Base-by-base conservation (phyloP, 108 stramenopile genomes). In the Fragilariopsis cylindrus region DNA sequence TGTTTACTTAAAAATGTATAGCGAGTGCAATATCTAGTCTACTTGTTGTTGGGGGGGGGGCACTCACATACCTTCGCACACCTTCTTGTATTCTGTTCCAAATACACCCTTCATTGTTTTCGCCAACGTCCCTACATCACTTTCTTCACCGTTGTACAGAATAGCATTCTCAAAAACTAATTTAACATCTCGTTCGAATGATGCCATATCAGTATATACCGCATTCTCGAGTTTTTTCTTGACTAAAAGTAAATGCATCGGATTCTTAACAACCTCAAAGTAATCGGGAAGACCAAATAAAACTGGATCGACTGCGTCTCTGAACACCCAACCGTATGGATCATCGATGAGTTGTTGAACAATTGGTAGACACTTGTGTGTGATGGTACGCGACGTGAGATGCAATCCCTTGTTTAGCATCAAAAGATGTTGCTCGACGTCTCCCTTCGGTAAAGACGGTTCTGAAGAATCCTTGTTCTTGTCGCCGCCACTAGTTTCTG, bases 201-300 rank as follows among this genome's bases (percentile, higher is more conserved):
- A 78, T 48, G 84, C 82, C 70, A 89, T 76, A 65, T 92, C 88
- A 40, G 72, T 79, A 79, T 96, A 96, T 4, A 85, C 82, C 21
- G 82, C 83, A 73, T 83, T 87, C 48, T 94, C 90, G 8, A 94
- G 85, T 56, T 92, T 90, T 65, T 88, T 84, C 73, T 87, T 83
- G 1, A 96, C 88, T 11, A 91, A 71, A 48, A 79, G 81, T 45
- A 96, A 81, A 69, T 92, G 85, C 92, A 96, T 94, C 2, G 96
- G 93, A 55, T 88, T 80, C 73, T 94, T 90, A 18, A 96, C 84
- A 54, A 96, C 89, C 48, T 98, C 97, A 72, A 96, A 97, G 77
- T 99, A 99, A 79, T 99, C 97, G 0, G 93, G 96, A 4, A 99
- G 76, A n/a, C 92, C 92, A 46, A 99, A 84, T 45, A 87, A 83